Evolutionary conservation across 2,329 filamentous ascomycete species (phyloP), one percentile per base, ranked within the genome.

Genomic region (Botrytis pseudocinerea): DNA sequence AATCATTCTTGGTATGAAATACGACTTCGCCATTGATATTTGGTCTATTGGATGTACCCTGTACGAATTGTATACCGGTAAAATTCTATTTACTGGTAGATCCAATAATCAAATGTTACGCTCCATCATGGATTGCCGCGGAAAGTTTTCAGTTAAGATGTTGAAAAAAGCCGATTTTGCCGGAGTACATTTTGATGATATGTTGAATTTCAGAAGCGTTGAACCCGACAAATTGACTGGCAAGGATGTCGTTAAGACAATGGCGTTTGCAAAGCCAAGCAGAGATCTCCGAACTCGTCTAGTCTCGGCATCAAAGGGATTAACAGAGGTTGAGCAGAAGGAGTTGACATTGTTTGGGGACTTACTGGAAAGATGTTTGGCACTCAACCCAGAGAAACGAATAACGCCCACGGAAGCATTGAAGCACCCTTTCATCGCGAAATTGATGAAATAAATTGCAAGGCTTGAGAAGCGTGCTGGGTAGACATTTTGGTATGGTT

Each of bases 51-150:
- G 96, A 54, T 99, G 96, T 83, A 99, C 96, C 0, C 86, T 98
- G 44, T 99, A 97, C 82, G 96, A 99, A 83, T 86, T 99, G 59
- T 98, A 97, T 84, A 98, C 96, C 0, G 96, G 96, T 80, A 97
- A 98, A 82, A 98, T 99, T 73, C 86, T 99, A 46, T 99, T 99
- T 82, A 94, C 94, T 1, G 96, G 96, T 74, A 90, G 93, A 76
- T 96, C 93, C 84, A 99, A 99, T 85, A 99, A 99, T 81, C 94
- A 97, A 84, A 99, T 99, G 96, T 89, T 99, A 74, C 93, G 93
- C 76, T 91, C 92, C 32, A 97, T 99, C 78, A 97, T 98, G 91
- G 95, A 99, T 81, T 94, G 95, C 78, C 91, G 97, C 65, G 96
- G 96, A 79, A 97, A 95, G 82, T 91, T 98, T 76, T 95, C 93